Evolutionary conservation across 202 grass and related monocot species (phyloP), one percentile per base, ranked within the genome.

Genomic region (Bolboschoenoplectus hybrid): DNA sequence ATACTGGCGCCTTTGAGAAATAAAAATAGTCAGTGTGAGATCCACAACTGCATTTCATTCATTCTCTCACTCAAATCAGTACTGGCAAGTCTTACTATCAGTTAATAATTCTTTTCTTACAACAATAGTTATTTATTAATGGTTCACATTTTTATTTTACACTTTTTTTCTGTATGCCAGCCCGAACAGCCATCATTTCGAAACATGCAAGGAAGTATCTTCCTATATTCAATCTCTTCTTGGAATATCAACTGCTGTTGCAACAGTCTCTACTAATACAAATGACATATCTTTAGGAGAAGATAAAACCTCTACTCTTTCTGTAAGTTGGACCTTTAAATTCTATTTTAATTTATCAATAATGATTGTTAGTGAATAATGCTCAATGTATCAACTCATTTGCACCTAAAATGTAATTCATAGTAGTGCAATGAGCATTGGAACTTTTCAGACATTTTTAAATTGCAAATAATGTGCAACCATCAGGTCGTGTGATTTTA

Each of bases 161-260:
- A 71, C 17, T 57, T 71, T 40, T 49, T 81, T 62, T 41, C n/a
- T 82, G 19, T 13, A 83, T 92, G 88, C 36, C 88, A 99, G 97
- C 87, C 94, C 97, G 64, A 93, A 92, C 19, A 92, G 97, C 89
- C 88, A 71, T 77, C 85, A 89, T 2, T 94, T 97, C 89, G 67
- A 83, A 71, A 93, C 88, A 64, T 99, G 94, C 87, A 94, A 93
- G 72, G 92, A 99, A 74, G 91, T 97, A 84, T 93, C 97, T 45
- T 84, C 84, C 13, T 94, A 99, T 73, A 89, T 99, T 79, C 90
- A 92, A 91, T 89, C 90, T 76, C 88, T 99, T 85, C 83, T 99
- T 91, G 94, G 97, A 74, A 89, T 94, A 90, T 93, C 93, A 69
- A 76, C 61, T 74, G 82, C 85, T 85, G n/a, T 45, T 38, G 75